Evolutionary conservation across 2,329 filamentous ascomycete genomes (phyloP).

Genomic region (Aspergillus felis): DNA sequence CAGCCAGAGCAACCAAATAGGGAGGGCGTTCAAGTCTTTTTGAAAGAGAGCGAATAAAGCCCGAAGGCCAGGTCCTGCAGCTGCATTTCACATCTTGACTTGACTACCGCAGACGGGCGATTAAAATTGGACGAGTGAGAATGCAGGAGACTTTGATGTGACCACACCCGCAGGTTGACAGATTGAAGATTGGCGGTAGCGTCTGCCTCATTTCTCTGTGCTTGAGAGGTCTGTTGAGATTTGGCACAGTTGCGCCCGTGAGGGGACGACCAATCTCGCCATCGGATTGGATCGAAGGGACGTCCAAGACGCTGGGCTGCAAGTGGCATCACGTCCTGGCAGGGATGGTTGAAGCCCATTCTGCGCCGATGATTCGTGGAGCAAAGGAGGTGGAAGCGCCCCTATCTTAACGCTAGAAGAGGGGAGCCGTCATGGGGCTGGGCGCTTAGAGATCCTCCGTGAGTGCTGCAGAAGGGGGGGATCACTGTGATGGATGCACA

Average conservation of each 20-base stretch:
- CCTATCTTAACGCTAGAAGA: slow-evolving; percentile 23
- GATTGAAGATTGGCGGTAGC: background rate
- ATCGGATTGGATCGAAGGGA: slow-evolving; percentile 4
- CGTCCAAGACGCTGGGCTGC: slow-evolving; percentile 21
- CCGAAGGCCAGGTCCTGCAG: slow-evolving; percentile 11
- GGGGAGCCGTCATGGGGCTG: slow-evolving; percentile 13
- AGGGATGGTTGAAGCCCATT: background rate
- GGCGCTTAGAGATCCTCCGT: slow-evolving; percentile 23
- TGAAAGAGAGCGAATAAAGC: slow-evolving; percentile 22
- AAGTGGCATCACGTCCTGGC: slow-evolving; percentile 29
- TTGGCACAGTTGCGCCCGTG: slow-evolving; percentile 4
- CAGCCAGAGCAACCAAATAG: slow-evolving; percentile 9
- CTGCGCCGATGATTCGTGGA: slow-evolving; percentile 24
- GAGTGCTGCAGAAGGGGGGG: background rate
- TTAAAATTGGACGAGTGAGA: slow-evolving; percentile 23
- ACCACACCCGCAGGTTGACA: slow-evolving; percentile 25
- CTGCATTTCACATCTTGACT: slow-evolving; percentile 7
- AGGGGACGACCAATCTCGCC: background rate
- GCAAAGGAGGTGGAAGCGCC: slow-evolving; percentile 25
- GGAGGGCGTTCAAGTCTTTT: slow-evolving; percentile 28
- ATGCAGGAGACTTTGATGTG: slow-evolving; percentile 24
- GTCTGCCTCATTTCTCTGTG: background rate
- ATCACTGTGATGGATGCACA: slow-evolving; percentile 1
- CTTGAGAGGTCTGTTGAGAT: slow-evolving; percentile 1
- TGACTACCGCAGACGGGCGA: slow-evolving; percentile 8